A percentile compares a stretch with the other conserved stretches of the same genome.
phyloP scores from a whole-genome alignment of 2,329 filamentous ascomycete species.

The Aureobasidium sp. region DNA sequence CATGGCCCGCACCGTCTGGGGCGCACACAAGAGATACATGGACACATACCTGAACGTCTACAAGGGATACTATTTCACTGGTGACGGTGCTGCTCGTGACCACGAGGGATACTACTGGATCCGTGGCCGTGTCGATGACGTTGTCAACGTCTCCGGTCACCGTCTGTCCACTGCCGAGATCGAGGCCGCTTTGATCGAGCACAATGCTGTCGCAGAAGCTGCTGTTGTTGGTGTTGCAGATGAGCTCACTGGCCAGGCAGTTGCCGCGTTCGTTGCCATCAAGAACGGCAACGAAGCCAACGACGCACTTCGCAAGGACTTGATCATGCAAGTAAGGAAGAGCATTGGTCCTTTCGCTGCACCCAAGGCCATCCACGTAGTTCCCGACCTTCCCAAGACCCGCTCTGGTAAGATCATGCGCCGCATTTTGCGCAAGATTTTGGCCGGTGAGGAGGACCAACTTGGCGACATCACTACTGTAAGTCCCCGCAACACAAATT shows the following conservation, averaged over 20 bases:
- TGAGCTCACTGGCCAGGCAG: constrained; percentile 92
- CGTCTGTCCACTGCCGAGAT: constrained; percentile 96
- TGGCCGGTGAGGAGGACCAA: constrained; percentile 95
- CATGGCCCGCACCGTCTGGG: constrained; percentile 97
- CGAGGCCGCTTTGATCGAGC: constrained; percentile 91
- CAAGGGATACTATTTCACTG: constrained; percentile 94
- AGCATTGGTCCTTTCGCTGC: constrained; percentile 96
- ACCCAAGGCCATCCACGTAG: constrained; percentile 84
- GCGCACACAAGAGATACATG: constrained; percentile 96
- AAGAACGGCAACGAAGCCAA: constrained; percentile 73
- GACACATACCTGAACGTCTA: constrained; percentile 98
- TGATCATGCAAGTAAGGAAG: constrained; percentile 90
- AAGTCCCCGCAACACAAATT: constrained; percentile 35
- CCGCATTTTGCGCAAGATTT: constrained; percentile 90
- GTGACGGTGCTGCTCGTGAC: constrained; percentile 90
- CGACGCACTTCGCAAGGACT: constrained; percentile 84
- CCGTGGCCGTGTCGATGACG: constrained; percentile 93
- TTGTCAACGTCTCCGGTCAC: constrained; percentile 96
- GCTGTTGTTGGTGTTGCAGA: constrained; percentile 90
- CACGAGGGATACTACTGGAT: constrained; percentile 99
- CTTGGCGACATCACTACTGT: constrained; percentile 89
- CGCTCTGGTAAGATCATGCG: constrained; percentile 99
- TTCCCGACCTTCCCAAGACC: constrained; percentile 94
- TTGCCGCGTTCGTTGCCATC: constrained; percentile 92
- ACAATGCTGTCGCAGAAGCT: constrained; percentile 81